Conservation (phyloP, 1,139 yeast genomes). For the Suhomyces wounanorum region DNA sequence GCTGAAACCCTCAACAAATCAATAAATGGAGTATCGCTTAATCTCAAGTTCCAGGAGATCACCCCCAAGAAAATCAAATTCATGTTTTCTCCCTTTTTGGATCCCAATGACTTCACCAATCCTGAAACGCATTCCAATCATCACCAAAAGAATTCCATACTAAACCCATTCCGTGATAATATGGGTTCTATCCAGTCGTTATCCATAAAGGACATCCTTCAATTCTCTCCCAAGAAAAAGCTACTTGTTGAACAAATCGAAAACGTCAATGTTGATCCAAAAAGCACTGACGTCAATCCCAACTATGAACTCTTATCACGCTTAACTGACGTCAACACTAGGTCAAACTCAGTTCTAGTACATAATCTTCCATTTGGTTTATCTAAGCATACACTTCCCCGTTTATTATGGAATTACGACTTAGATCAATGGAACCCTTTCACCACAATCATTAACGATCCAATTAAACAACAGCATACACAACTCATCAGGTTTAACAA, state of each 20-base stretch:
- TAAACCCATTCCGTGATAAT: slow-evolving; percentile 12
- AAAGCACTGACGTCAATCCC: slow-evolving; percentile 11
- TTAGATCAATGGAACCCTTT: slow-evolving; percentile 25
- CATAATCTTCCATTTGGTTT: slow-evolving; percentile 45
- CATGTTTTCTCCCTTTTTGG: slow-evolving; percentile 32
- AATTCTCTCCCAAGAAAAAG: slow-evolving; percentile 14
- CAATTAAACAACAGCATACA: slow-evolving; percentile 28
- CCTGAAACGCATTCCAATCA: not conserved
- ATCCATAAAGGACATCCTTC: slow-evolving; percentile 17
- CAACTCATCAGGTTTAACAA: slow-evolving; percentile 51
- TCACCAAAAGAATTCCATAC: slow-evolving; percentile 5
- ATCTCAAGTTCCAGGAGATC: slow-evolving; percentile 44
- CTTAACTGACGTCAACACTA: slow-evolving; percentile 18
- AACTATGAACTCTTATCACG: slow-evolving; percentile 15
- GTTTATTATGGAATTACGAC: slow-evolving; percentile 45
- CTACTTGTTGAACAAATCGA: slow-evolving; percentile 11
- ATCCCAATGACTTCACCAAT: slow-evolving; percentile 10
- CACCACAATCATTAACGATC: slow-evolving; percentile 30
- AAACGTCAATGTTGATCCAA: slow-evolving; percentile 6
- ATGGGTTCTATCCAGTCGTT: slow-evolving; percentile 5
- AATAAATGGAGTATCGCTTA: slow-evolving; percentile 52
- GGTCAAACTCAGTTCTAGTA: slow-evolving; percentile 34
- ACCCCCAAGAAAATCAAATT: slow-evolving; percentile 21
- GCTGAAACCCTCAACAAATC: slow-evolving; percentile 50
- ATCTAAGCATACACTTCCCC: slow-evolving; percentile 32